Base-by-base conservation (phyloP, 148 eudicot genomes). In the Pouteria glomerata region DNA sequence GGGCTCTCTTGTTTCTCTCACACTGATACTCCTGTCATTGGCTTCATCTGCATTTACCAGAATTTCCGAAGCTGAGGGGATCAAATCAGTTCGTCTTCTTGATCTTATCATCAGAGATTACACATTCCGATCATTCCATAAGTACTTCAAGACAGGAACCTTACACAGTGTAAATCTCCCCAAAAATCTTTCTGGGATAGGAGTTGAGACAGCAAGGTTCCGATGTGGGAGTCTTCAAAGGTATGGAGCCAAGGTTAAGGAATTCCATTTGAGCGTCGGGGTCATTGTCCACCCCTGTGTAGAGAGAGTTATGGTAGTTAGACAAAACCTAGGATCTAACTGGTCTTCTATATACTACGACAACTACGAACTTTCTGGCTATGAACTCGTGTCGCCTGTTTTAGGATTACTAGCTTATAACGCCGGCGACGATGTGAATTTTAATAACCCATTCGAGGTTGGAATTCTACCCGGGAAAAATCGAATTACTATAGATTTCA, bases 151-250 rank as follows among this genome's bases (percentile, higher is more conserved):
- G 31, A 94, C 98, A 26, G 99, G 99, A 0, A 74, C 53, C 39
- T 57, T 82, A 4, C 85, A 80, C 71, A 66, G 57, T 13, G 83
- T 86, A 34, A 66, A 77, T 27, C 67, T 91, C 31, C 97, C 99
- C 0, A 30, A 79, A 19, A 91, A 95, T 57, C 90, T 91, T 52
- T 85, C 97, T 0, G 91, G 92, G 35, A 83, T 85, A 23, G 73
- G 72, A 30, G 92, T 84, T 8, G 60, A 80, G 26, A 72, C 87
- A 2, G 81, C 79, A 8, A 79, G 85, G 58, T 83, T 83, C 56
- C 84, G 99, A 0, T 91, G 99, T 48, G 99, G 99, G 19, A 91
- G 99, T 35, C 83, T 95, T 11, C 68, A 73, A 8, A 83, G 96
- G 65, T 88, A 95, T 8, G 99, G 99, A 18, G 92, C 90, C 21